A percentile compares a stretch with the other conserved stretches of the same genome.
Conservation (phyloP, 441 rosid genomes). For the Pelargonium citronellum region DNA sequence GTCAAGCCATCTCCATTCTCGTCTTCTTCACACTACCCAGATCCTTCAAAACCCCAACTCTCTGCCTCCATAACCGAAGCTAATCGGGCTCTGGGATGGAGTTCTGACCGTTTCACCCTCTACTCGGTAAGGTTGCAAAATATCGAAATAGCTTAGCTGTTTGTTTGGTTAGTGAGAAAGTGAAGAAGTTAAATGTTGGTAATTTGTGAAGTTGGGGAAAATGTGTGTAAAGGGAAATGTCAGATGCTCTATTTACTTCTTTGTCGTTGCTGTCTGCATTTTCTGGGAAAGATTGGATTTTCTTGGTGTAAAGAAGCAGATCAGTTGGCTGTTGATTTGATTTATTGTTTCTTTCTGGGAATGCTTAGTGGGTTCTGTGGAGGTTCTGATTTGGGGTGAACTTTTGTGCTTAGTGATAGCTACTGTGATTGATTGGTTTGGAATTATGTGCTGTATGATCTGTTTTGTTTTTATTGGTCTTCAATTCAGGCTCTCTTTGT, state of each 20-base stretch:
- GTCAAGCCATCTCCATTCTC: background rate
- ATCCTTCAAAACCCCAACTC: conserved; percentile 13
- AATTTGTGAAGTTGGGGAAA: background rate
- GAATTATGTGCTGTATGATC: background rate
- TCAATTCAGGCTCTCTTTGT: background rate
- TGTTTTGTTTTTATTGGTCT: background rate
- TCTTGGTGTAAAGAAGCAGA: background rate
- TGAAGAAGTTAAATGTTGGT: background rate
- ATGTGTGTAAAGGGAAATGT: background rate
- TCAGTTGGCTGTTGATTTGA: background rate
- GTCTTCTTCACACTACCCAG: conserved; percentile 14
- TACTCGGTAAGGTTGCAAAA: background rate
- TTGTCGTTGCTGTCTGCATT: background rate
- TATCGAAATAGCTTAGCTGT: background rate
- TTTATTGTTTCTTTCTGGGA: background rate
- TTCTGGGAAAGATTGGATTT: background rate
- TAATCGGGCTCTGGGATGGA: conserved; percentile 4
- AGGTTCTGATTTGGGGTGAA: background rate
- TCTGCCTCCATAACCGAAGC: background rate
- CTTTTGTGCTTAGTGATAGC: background rate
- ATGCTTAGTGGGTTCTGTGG: conserved; percentile 1
- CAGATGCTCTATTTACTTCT: background rate
- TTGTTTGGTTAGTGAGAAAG: conserved; percentile 6
- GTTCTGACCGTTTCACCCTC: conserved; percentile 1
- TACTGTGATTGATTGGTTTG: background rate